Percentiles rank a stretch among this genome's conserved stretches.
Evolutionary conservation across 116 monocot genomes (phyloP).

Genomic region (Cymodocea nodosa): DNA sequence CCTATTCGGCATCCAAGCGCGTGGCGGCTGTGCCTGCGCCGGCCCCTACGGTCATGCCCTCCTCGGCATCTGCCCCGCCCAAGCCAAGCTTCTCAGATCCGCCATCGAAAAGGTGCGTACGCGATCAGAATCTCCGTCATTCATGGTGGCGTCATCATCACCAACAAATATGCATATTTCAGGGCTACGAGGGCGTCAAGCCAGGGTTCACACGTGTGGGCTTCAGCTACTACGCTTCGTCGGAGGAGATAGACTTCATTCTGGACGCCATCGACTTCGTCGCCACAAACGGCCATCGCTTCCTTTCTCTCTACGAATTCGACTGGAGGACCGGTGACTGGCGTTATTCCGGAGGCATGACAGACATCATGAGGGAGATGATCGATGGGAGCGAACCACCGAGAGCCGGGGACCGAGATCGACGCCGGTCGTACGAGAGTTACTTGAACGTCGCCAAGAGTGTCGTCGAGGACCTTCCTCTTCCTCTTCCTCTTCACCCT

Average conservation of each 20-base stretch:
- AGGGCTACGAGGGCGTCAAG: conserved; percentile 62
- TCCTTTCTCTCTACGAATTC: conserved; percentile 42
- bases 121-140: neutral
- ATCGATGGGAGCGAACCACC: no score
- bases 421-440: neutral
- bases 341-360: neutral
- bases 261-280: conserved; percentile 52
- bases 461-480: conserved; percentile 6
- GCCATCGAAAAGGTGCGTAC: conserved; percentile 33
- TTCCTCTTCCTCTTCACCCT: neutral
- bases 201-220: conserved; percentile 39
- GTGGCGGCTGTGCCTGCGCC: conserved; percentile 71
- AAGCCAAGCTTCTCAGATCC: conserved; percentile 25
- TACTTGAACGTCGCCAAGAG: neutral
- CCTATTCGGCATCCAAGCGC: conserved; percentile 64
- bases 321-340: conserved; percentile 21
- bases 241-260: conserved; percentile 40
- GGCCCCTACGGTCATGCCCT: conserved; percentile 64
- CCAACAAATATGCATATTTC: neutral
- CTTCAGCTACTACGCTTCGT: conserved; percentile 44
- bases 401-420: neutral
- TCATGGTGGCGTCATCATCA: neutral
- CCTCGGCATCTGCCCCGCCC: conserved; percentile 16
- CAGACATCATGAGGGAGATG: no score
- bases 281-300: conserved; percentile 35